These are phyloP conservation scores for Naematelia aurantialba DNA, from an alignment of 768 basidiomycete species.

Conservation along the genomic window DNA sequence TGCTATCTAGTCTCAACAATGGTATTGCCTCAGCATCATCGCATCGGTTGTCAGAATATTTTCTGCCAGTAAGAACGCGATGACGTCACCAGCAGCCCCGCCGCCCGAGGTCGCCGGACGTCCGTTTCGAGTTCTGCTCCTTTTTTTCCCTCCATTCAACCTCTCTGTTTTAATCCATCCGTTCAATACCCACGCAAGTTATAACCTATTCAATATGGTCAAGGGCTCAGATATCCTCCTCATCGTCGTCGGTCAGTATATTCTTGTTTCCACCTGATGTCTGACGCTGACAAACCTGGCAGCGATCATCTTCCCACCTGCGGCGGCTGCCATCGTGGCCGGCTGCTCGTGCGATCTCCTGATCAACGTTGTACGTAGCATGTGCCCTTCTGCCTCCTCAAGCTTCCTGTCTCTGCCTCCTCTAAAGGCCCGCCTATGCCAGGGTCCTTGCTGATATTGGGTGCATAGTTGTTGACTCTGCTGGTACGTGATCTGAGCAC, in stretches of 20 bases:
- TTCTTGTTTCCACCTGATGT: background rate
- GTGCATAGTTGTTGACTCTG: slow-evolving; percentile 10
- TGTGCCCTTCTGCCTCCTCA: too few species aligned
- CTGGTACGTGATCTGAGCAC: slow-evolving; percentile 1
- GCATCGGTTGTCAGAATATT: background rate
- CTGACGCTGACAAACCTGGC: too few species aligned
- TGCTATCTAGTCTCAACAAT: too few species aligned
- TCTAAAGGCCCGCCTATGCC: background rate
- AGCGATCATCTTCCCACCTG: slow-evolving; percentile 47
- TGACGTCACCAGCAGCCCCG: background rate
- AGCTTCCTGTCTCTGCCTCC: background rate
- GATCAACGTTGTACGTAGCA: slow-evolving; percentile 32
- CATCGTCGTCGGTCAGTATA: slow-evolving; percentile 30
- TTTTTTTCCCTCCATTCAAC: background rate
- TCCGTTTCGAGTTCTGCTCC: background rate
- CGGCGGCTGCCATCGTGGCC: slow-evolving; percentile 38
- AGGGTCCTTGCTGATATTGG: slow-evolving; percentile 1
- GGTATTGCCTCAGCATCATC: too few species aligned
- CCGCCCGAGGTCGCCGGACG: background rate
- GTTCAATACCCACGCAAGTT: background rate
- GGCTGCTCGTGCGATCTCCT: slow-evolving; percentile 43
- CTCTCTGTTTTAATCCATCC: background rate
- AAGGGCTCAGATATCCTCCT: slow-evolving; percentile 43
- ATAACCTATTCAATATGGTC: slow-evolving; percentile 30
- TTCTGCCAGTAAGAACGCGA: background rate